Evolutionary conservation across 345 rosid species (phyloP).

Genomic region (Raphanus raphanistrum): DNA sequence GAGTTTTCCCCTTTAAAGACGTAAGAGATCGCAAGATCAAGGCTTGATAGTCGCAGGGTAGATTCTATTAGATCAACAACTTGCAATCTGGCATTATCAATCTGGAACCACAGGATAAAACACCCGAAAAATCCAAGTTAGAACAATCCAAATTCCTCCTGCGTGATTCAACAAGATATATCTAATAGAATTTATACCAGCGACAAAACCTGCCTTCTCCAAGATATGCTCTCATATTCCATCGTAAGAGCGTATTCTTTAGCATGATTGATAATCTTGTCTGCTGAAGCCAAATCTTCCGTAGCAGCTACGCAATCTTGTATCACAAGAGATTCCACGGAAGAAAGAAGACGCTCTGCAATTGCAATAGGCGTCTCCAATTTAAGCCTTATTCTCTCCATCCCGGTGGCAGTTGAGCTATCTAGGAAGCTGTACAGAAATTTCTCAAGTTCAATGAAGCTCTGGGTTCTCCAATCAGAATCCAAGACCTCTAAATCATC

Average conservation of each 20-base stretch:
- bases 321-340: constrained; percentile 60
- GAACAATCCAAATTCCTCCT: constrained; percentile 21
- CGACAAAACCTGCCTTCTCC: constrained; percentile 66
- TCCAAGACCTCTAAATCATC: constrained; percentile 40
- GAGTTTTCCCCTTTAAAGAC: constrained; percentile 62
- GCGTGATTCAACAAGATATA: constrained; percentile 9
- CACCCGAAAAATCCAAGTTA: constrained; percentile 20
- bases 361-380: constrained; percentile 85
- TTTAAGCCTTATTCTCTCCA: constrained; percentile 90
- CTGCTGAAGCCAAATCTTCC: constrained; percentile 62
- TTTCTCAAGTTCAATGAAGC: constrained; percentile 65
- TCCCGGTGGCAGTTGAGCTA: constrained; percentile 69
- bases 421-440: constrained; percentile 82
- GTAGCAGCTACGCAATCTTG: constrained; percentile 56
- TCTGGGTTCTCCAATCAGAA: constrained; percentile 52
- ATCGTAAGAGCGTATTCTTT: constrained; percentile 53
- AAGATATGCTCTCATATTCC: constrained; percentile 79
- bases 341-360: constrained; percentile 75
- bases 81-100: constrained; percentile 64
- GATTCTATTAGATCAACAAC: constrained; percentile 73
- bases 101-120: constrained; percentile 50
- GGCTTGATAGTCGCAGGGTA: constrained; percentile 74
- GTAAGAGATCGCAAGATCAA: constrained; percentile 66
- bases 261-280: constrained; percentile 57
- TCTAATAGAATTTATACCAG: constrained; percentile 52